Evolutionary conservation across 2,329 filamentous ascomycete species (phyloP).

Genomic region (Stachybotrys elegans): DNA sequence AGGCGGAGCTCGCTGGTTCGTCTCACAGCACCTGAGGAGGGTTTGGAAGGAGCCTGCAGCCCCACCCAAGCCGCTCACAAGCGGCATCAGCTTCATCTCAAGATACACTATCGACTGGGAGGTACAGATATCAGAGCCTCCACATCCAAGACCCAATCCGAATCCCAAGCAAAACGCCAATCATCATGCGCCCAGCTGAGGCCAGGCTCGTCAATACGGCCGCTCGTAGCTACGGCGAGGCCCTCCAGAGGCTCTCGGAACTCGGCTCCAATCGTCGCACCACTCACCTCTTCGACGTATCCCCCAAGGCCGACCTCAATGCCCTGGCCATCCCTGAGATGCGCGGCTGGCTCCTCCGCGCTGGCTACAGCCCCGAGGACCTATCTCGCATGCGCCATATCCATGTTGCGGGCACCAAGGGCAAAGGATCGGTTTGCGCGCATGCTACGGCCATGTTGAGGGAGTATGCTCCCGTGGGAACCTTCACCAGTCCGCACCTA

Average conservation of each 20-base stretch:
- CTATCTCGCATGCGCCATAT: constrained; percentile 49
- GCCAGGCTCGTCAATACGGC: constrained; percentile 8
- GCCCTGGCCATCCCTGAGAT: constrained; percentile 76
- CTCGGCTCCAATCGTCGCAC: constrained; percentile 76
- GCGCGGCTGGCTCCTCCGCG: constrained; percentile 67
- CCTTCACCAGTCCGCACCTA: constrained; percentile 83
- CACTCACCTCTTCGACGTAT: constrained; percentile 40
- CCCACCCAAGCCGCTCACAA: too few species aligned
- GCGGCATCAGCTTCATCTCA: too few species aligned
- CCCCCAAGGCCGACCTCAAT: constrained; percentile 52
- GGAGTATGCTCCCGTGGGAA: constrained; percentile 51
- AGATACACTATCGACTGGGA: too few species aligned
- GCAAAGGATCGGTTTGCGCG: constrained; percentile 84
- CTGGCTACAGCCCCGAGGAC: constrained; percentile 59
- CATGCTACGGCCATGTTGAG: constrained; percentile 76
- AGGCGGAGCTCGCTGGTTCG: too few species aligned
- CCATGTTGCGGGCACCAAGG: constrained; percentile 90
- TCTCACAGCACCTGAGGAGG: too few species aligned
- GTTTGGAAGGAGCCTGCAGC: too few species aligned
- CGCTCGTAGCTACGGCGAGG: constrained; percentile 52
- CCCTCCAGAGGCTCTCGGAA: constrained; percentile 67
- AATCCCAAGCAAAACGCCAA: too few species aligned
- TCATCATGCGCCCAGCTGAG: too few species aligned
- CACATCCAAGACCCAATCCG: too few species aligned
- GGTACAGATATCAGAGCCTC: too few species aligned